A percentile compares a stretch with the other conserved stretches of the same genome.
These are phyloP conservation scores for Cryptococcus maquisensis DNA, from an alignment of 1,284 basidiomycete species.

Conservation along the genomic window DNA sequence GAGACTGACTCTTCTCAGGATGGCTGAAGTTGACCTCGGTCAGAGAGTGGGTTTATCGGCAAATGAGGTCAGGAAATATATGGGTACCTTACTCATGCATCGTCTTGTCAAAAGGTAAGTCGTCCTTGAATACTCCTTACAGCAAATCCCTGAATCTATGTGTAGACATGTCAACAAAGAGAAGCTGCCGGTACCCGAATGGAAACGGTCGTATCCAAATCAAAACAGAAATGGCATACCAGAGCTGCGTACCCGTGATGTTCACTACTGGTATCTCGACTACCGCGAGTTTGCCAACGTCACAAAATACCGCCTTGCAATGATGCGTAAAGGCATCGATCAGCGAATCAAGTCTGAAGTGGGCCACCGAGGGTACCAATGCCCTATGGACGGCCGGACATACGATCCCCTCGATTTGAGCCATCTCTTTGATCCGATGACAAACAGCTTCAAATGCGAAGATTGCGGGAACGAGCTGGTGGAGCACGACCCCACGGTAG, in stretches of 20 bases:
- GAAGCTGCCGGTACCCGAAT: constrained; percentile 31
- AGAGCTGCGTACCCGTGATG: constrained; percentile 53
- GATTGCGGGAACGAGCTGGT: constrained; percentile 73
- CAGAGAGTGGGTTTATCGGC: constrained; percentile 78
- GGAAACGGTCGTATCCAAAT: constrained; percentile 4
- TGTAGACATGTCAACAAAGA: constrained; percentile 46
- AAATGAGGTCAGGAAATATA: constrained; percentile 91
- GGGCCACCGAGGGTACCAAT: constrained; percentile 93
- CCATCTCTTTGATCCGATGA: constrained; percentile 58
- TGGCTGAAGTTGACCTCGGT: constrained; percentile 61
- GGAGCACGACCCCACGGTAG: constrained; percentile 66
- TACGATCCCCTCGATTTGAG: constrained; percentile 85
- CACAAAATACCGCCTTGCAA: constrained; percentile 94
- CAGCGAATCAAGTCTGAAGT: constrained; percentile 77
- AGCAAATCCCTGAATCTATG: background rate
- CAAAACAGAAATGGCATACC: background rate
- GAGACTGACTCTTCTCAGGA: constrained; percentile 14
- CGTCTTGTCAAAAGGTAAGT: constrained; percentile 74
- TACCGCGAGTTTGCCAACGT: constrained; percentile 94
- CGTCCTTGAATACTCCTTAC: background rate
- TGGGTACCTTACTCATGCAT: constrained; percentile 79
- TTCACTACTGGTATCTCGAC: constrained; percentile 93
- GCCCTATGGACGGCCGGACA: constrained; percentile 77
- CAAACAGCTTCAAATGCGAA: constrained; percentile 37
- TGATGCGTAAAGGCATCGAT: constrained; percentile 87